phyloP scores from a whole-genome alignment of 768 basidiomycete genomes.

The Boletus edulis region DNA sequence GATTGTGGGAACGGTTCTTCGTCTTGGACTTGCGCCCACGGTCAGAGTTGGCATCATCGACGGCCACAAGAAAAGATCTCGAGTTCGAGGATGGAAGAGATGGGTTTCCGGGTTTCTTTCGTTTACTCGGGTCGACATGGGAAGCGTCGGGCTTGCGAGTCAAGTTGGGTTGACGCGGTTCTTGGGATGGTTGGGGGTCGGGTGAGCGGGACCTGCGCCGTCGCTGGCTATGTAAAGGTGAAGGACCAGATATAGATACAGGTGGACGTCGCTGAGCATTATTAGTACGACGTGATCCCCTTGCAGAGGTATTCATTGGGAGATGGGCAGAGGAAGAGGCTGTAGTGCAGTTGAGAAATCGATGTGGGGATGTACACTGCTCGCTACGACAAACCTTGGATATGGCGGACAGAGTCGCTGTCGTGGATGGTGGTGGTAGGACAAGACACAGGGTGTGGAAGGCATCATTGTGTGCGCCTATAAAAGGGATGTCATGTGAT shows the following conservation, averaged over 20 bases:
- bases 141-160: conserved; percentile 21
- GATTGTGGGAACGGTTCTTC: conserved; percentile 27
- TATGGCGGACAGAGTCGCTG: not conserved
- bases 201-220: conserved; percentile 37
- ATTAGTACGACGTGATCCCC: conserved; percentile 24
- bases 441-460: not conserved
- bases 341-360: not conserved
- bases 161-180: conserved; percentile 5
- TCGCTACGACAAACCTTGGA: conserved; percentile 5
- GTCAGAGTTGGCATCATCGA: conserved; percentile 27
- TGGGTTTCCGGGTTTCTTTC: conserved; percentile 27
- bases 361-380: not conserved
- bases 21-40: conserved; percentile 32
- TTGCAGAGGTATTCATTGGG: conserved; percentile 23
- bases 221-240: conserved; percentile 18
- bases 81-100: conserved; percentile 16
- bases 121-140: conserved; percentile 26
- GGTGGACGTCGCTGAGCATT: conserved; percentile 26
- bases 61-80: conserved; percentile 27
- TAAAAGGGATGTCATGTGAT: conserved; percentile 10
- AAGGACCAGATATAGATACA: conserved; percentile 14
- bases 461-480: not conserved
- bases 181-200: conserved; percentile 24
- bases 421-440: conserved; percentile 8
- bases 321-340: not conserved